These are phyloP conservation scores for Colletotrichum destructivum DNA, from an alignment of 2,329 filamentous ascomycete species.

Conservation along the genomic window DNA sequence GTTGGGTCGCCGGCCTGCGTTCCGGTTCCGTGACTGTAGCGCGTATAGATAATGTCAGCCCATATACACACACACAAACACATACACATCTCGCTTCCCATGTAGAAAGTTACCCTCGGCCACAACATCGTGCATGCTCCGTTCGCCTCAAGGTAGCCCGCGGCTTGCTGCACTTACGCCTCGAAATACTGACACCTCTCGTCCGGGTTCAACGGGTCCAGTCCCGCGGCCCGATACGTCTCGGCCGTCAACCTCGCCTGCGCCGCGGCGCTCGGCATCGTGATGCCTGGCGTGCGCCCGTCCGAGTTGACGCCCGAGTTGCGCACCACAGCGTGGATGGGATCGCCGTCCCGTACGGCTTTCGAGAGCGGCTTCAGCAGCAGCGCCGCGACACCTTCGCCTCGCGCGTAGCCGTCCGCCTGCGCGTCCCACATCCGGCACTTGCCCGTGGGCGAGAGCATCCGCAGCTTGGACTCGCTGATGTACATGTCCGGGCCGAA, in stretches of 20 bases:
- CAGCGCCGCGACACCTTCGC: constrained; percentile 64
- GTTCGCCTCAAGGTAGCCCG: too few relatives aligned
- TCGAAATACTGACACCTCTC: constrained; percentile 53
- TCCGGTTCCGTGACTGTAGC: constrained; percentile 56
- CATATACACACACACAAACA: too few relatives aligned
- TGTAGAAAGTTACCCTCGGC: background rate
- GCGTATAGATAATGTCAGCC: background rate
- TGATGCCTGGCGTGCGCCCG: constrained; percentile 62
- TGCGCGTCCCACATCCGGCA: constrained; percentile 50
- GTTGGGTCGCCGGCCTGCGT: constrained; percentile 62
- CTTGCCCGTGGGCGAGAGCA: constrained; percentile 41
- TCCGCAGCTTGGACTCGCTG: constrained; percentile 42
- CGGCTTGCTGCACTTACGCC: constrained; percentile 53
- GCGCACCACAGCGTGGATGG: constrained; percentile 55
- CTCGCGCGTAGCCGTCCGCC: constrained; percentile 51
- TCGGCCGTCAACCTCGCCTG: constrained; percentile 52
- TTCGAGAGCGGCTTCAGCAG: constrained; percentile 64
- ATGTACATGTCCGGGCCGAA: constrained; percentile 16
- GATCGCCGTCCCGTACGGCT: constrained; percentile 59
- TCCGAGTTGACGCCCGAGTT: constrained; percentile 56
- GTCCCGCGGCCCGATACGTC: constrained; percentile 47
- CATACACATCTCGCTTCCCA: background rate
- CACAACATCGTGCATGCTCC: too few relatives aligned
- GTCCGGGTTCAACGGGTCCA: constrained; percentile 49
- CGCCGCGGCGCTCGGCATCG: constrained; percentile 53